These are phyloP conservation scores for Dispira parvispora DNA, from an alignment of 192 early-diverging fungal species.

Conservation along the genomic window DNA sequence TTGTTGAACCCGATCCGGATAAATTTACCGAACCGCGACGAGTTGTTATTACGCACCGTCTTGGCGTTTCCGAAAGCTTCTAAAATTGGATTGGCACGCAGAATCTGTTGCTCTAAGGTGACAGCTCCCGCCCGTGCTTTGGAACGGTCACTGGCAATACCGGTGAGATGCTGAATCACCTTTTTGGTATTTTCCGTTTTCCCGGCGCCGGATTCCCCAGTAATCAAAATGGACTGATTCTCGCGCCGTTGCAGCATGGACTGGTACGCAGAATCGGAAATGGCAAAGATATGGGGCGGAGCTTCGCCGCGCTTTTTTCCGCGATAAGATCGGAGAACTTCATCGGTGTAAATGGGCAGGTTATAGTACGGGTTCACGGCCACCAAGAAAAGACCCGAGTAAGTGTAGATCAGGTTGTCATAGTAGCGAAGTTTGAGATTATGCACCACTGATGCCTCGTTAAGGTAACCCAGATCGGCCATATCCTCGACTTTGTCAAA, in stretches of 20 bases:
- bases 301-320: slow-evolving; percentile 53
- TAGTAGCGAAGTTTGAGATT: slow-evolving; percentile 84
- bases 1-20: slow-evolving; percentile 94
- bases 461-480: slow-evolving; percentile 92
- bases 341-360: slow-evolving; percentile 77
- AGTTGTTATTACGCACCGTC: slow-evolving; percentile 98
- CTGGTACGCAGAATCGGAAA: slow-evolving; percentile 84
- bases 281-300: slow-evolving; percentile 80
- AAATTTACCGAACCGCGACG: slow-evolving; percentile 98
- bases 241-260: slow-evolving; percentile 88
- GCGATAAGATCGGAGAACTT: slow-evolving; percentile 51
- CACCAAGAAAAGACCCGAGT: slow-evolving; percentile 97
- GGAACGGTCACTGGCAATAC: slow-evolving; percentile 54
- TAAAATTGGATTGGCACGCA: slow-evolving; percentile 93
- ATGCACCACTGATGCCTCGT: slow-evolving; percentile 97
- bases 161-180: slow-evolving; percentile 93
- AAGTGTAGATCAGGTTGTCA: slow-evolving; percentile 90
- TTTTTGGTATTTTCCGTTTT: slow-evolving; percentile 99
- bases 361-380: slow-evolving; percentile 95
- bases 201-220: slow-evolving; percentile 97
- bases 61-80: slow-evolving; percentile 98
- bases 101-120: slow-evolving; percentile 75
- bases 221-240: slow-evolving; percentile 96
- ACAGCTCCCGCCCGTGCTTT: slow-evolving; percentile 14
- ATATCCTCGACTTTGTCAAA: slow-evolving; percentile 98